Percentiles rank a stretch among this genome's conserved stretches.
phyloP scores from a whole-genome alignment of 2,329 filamentous ascomycete species.

The Tolypocladium tundrense region DNA sequence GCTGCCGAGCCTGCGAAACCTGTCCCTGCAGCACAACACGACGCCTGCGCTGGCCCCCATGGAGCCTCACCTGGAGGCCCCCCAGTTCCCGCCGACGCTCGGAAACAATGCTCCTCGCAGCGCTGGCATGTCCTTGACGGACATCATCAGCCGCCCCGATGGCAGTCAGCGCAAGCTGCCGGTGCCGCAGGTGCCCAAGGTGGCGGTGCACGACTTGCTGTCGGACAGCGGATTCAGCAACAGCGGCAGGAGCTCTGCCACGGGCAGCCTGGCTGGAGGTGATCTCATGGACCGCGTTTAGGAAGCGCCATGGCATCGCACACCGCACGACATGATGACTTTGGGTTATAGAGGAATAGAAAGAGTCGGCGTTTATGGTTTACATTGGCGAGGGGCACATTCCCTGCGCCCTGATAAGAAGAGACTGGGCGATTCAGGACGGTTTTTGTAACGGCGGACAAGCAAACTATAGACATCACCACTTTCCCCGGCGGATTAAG shows the following conservation, averaged over 20 bases:
- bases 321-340: constrained; percentile 27
- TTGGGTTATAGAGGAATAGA: constrained; percentile 29
- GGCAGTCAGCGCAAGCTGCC: constrained; percentile 84
- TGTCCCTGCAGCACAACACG: constrained; percentile 41
- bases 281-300: constrained; percentile 52
- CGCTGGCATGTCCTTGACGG: constrained; percentile 70
- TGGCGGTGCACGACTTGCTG: constrained; percentile 76
- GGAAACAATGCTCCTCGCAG: constrained; percentile 41
- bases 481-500: constrained; percentile 4
- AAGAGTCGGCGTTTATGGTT: constrained; percentile 26
- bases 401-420: background rate
- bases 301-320: constrained; percentile 11
- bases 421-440: constrained; percentile 9
- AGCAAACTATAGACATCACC: constrained; percentile 11
- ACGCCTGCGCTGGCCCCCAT: constrained; percentile 48
- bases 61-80: constrained; percentile 42
- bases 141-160: constrained; percentile 86
- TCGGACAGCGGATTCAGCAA: constrained; percentile 56
- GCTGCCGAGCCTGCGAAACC: constrained; percentile 70
- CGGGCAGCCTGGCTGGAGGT: constrained; percentile 65
- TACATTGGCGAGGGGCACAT: constrained; percentile 6
- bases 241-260: constrained; percentile 68
- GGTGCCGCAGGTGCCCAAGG: constrained; percentile 81
- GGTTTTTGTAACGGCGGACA: constrained; percentile 4
- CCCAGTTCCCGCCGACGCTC: constrained; percentile 34